phyloP scores from a whole-genome alignment of 345 rosid genomes.

The Acer saccharum region DNA sequence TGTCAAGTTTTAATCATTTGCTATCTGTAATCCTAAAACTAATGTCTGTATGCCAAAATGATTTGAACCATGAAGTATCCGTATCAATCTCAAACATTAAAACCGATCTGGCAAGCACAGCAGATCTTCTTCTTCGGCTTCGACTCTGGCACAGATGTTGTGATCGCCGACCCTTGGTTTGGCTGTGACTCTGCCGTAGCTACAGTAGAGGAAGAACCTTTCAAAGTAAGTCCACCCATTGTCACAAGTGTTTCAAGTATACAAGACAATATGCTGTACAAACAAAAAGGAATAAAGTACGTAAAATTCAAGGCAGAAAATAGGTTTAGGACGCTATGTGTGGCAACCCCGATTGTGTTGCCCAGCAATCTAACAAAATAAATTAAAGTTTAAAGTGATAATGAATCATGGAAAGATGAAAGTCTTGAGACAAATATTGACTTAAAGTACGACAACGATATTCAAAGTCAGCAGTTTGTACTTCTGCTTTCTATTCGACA shows the following conservation, averaged over 20 bases:
- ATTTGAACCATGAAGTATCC: slow-evolving; percentile 25
- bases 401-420: background rate
- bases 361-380: background rate
- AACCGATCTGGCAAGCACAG: slow-evolving; percentile 11
- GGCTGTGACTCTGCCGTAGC: slow-evolving; percentile 41
- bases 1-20: background rate
- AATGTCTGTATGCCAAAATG: slow-evolving; percentile 17
- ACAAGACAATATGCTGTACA: slow-evolving; percentile 1
- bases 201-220: slow-evolving; percentile 45
- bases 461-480: background rate
- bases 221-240: slow-evolving; percentile 58
- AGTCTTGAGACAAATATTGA: background rate
- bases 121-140: too few species aligned
- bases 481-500: background rate
- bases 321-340: background rate
- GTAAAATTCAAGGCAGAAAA: slow-evolving; percentile 10
- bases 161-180: slow-evolving; percentile 34
- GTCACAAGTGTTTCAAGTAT: background rate
- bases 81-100: slow-evolving; percentile 56
- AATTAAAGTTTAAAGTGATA: background rate
- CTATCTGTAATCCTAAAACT: slow-evolving; percentile 13
- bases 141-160: slow-evolving; percentile 31
- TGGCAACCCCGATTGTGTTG: background rate
- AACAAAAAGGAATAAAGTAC: background rate
- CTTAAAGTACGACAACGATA: background rate